These are phyloP conservation scores for Aspergillus hancockii DNA, from an alignment of 495 filamentous ascomycete genomes.

Conservation along the genomic window DNA sequence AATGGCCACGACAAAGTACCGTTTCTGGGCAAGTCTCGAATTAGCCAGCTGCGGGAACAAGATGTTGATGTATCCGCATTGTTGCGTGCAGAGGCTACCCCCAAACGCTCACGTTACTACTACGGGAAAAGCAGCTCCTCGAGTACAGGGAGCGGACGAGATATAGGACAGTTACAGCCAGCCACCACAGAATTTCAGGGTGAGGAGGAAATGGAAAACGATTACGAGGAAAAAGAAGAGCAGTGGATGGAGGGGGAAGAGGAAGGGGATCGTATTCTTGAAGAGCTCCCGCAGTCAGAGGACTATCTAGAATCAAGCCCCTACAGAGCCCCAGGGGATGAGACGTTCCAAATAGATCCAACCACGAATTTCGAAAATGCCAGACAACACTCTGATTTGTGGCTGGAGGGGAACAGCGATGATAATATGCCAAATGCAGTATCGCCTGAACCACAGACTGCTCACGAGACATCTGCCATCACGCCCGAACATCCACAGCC, in stretches of 20 bases:
- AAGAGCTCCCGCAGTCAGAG: slow-evolving; percentile 7
- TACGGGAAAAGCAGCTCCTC: slow-evolving; percentile 41
- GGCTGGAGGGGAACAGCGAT: slow-evolving; percentile 19
- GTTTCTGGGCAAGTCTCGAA: slow-evolving; percentile 35
- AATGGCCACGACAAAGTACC: slow-evolving; percentile 30
- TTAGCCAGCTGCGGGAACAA: slow-evolving; percentile 40
- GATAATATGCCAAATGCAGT: slow-evolving; percentile 21
- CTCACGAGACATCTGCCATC: slow-evolving; percentile 19
- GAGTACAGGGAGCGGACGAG: slow-evolving; percentile 22
- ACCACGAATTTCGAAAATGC: slow-evolving; percentile 24
- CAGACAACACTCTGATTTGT: slow-evolving; percentile 13
- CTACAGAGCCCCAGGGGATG: slow-evolving; percentile 25
- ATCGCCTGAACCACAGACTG: slow-evolving; percentile 17
- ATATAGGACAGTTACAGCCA: slow-evolving; percentile 18
- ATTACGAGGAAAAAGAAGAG: slow-evolving; percentile 10
- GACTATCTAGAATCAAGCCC: slow-evolving; percentile 27
- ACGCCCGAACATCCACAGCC: slow-evolving; percentile 30
- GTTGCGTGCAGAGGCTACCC: slow-evolving; percentile 38
- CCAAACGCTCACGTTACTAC: slow-evolving; percentile 44
- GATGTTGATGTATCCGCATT: slow-evolving; percentile 41
- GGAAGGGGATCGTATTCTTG: neutral
- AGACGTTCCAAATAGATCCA: slow-evolving; percentile 28
- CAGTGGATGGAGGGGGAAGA: neutral
- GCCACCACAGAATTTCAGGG: slow-evolving; percentile 12
- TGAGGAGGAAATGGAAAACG: slow-evolving; percentile 6